Conservation (phyloP, 805 yeast species). For the Metschnikowia gelsemii region DNA sequence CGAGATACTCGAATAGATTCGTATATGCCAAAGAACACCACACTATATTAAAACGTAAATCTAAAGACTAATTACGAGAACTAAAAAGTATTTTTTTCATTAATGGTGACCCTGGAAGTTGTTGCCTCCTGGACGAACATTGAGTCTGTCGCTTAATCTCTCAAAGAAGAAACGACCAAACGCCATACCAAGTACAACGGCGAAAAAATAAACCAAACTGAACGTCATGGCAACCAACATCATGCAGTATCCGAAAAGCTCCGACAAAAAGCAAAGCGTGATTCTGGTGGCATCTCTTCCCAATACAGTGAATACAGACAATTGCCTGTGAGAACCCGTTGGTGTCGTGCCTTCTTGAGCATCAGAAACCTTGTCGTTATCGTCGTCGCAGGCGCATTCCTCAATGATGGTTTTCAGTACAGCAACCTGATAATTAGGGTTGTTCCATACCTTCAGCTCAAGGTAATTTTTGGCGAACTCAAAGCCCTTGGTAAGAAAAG, state of each 20-base stretch:
- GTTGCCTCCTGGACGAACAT: slow-evolving; percentile 32
- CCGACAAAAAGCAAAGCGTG: slow-evolving; percentile 55
- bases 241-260: slow-evolving; percentile 65
- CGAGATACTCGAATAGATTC: slow-evolving; percentile 9
- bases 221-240: slow-evolving; percentile 81
- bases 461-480: slow-evolving; percentile 60
- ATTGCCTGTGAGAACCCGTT: slow-evolving; percentile 4
- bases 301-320: slow-evolving; percentile 18
- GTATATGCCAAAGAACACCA: background rate
- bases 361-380: slow-evolving; percentile 7
- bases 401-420: slow-evolving; percentile 19
- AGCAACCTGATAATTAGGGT: slow-evolving; percentile 28
- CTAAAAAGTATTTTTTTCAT: background rate
- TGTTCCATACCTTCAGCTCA: slow-evolving; percentile 65
- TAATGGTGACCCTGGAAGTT: slow-evolving; percentile 17
- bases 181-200: slow-evolving; percentile 66
- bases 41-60: background rate
- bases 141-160: slow-evolving; percentile 46
- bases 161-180: slow-evolving; percentile 70
- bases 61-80: slow-evolving; percentile 2
- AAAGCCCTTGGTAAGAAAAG: slow-evolving; percentile 58
- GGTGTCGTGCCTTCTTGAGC: slow-evolving; percentile 10
- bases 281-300: slow-evolving; percentile 57
- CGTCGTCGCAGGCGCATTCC: slow-evolving; percentile 22
- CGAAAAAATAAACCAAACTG: slow-evolving; percentile 67